Base-by-base conservation (phyloP, 768 basidiomycete genomes). In the Amanita phalloides region DNA sequence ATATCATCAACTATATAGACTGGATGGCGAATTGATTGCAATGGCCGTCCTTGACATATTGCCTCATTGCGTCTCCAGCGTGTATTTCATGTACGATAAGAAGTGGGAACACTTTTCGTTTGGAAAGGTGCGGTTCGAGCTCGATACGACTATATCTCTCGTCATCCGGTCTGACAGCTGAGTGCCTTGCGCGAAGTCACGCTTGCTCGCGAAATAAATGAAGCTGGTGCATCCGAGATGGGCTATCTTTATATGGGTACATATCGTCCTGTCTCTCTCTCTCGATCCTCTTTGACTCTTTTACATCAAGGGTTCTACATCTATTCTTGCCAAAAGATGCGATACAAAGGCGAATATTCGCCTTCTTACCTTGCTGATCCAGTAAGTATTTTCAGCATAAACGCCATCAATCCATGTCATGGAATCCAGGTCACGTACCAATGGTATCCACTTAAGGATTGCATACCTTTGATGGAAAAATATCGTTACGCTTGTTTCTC, bases 361-460 rank as follows among this genome's bases (percentile, higher is more conserved):
- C 95, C 95, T 0, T 96, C 94, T 2, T 90, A 79, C 56, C 74
- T 98, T 17, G 76, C 79, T 10, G 94, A 98, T 65, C 92, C 94
- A 6, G 89, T 92, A 56, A 58, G 74, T 58, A 4, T 35, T 30
- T 28, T 4, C 11, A 23, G 6, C 36, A 14, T 20, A 37, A 25
- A 10, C 38, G 14, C 23, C 11, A 33, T 20, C 8, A 32, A n/a
- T 45, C 26, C 49, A 20, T 33, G 32, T 33, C 58, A 45, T 17
- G 9, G 14, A 17, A 20, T n/a, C 10, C 33, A 93, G 89, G 90
- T 86, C 64, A 82, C 81, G 1, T 84, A 86, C 58, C 72, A 74
- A 5, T 96, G 90, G 84, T 75, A 81, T 61, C 82, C 84, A 13
- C 64, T 95, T 3, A 66, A 78, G 37, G 60, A 60, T 17, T 90